phyloP scores from a whole-genome alignment of 2,329 filamentous ascomycete genomes.

The Taxawa tesnikishii region DNA sequence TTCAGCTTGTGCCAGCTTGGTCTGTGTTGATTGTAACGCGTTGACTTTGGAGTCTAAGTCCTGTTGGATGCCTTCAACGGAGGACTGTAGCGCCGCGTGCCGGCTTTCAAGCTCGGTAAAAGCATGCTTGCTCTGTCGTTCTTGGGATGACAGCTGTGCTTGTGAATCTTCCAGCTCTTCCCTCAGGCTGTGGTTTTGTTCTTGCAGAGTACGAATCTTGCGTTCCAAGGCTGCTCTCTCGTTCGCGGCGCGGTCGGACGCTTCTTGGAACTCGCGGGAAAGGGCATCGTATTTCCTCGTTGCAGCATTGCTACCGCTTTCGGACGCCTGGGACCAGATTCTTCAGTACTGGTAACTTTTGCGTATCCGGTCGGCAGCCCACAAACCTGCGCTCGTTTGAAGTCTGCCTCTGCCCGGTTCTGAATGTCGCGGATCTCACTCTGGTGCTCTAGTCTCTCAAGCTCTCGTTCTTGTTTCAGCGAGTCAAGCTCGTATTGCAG shows the following conservation, averaged over 20 bases:
- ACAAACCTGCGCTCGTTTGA: slow-evolving; percentile 49
- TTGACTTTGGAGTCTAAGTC: slow-evolving; percentile 45
- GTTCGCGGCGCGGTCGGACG: slow-evolving; percentile 40
- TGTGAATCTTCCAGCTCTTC: slow-evolving; percentile 78
- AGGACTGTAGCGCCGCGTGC: slow-evolving; percentile 44
- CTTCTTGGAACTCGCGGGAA: slow-evolving; percentile 41
- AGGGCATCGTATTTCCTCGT: slow-evolving; percentile 43
- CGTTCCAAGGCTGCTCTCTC: slow-evolving; percentile 44
- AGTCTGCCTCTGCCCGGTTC: slow-evolving; percentile 74
- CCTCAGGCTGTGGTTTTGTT: slow-evolving; percentile 59
- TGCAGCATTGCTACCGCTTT: slow-evolving; percentile 38
- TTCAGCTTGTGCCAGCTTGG: slow-evolving; percentile 57
- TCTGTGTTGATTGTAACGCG: slow-evolving; percentile 49
- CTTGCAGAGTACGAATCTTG: slow-evolving; percentile 44
- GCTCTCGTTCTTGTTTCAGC: slow-evolving; percentile 75
- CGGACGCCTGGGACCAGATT: slow-evolving; percentile 33
- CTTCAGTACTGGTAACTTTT: too few relatives aligned
- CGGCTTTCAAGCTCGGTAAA: slow-evolving; percentile 49
- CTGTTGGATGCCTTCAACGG: slow-evolving; percentile 43
- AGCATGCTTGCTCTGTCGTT: slow-evolving; percentile 51
- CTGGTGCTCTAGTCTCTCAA: slow-evolving; percentile 64
- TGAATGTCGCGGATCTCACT: slow-evolving; percentile 73
- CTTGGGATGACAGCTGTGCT: slow-evolving; percentile 57
- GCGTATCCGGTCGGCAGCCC: neutral
- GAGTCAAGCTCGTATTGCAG: slow-evolving; percentile 80